Evolutionary conservation across 305 asterid species (phyloP), one percentile per base, ranked within the genome.

Genomic region (Fraxinus xanthoxyloides): DNA sequence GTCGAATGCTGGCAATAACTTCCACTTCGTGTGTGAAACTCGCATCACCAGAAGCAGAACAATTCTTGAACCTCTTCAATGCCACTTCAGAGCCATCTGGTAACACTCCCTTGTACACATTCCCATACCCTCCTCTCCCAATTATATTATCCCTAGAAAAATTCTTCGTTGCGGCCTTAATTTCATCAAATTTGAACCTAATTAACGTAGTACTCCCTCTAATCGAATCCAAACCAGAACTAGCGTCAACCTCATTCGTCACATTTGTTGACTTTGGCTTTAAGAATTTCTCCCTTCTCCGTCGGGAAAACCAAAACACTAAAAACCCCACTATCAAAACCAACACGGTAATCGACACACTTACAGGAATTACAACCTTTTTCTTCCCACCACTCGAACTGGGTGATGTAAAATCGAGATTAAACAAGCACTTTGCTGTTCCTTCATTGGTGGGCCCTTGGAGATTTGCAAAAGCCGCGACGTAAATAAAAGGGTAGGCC

Each of bases 121-220:
- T 89, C 12, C 94, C 95, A 81, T 87, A 90, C 15, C 92, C 92
- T 54, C 95, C 93, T 85, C 67, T 88, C 24, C 94, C 94, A 13
- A 90, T 85, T 38, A 92, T 84, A 34, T 84, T 80, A 21, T 81
- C 80, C 82, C 90, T 84, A 2, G 93, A 82, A 84, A 92, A 90
- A 76, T 88, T 89, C 81, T 54, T 80, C 1, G 94, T 90, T 1
- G 91, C 86, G 0, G 54, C 43, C 79, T 83, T 90, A 5, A 90
- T 85, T 85, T 90, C 92, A 23, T 90, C 91, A 15, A 87, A 76
- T 1, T 88, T 84, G 84, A 84, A 90, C 61, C 85, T 84, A 48
- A 85, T 85, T 51, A 89, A 80, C 0, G 84, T 82, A 7, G 92
- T 90, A 51, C 91, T 89, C 1, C 85, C 89, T 30, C 85, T 85